Evolutionary conservation across 306 rosid species (phyloP), one percentile per base, ranked within the genome.

Genomic region (Parietaria judaica): DNA sequence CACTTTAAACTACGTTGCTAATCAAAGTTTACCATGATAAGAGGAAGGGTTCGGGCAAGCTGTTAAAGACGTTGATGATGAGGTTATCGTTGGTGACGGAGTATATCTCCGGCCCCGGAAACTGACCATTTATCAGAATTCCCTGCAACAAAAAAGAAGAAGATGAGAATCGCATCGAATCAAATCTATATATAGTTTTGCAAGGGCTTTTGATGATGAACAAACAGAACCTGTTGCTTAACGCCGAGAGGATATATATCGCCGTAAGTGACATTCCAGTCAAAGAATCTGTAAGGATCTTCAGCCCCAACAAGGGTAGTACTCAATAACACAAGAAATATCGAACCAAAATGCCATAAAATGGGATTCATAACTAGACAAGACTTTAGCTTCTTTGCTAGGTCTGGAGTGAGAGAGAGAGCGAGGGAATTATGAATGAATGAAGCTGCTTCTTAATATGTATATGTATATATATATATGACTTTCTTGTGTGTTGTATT

Each of bases 41-140:
- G 37, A 90, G 95, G 72, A 90, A 90, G 7, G 97, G 90, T 46
- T 90, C 94, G 0, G 90, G 81, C 66, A 90, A 75, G 68, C 66
- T 81, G 65, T 90, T 90, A 45, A 74, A 76, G 5, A 90, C 90
- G 58, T 90, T 90, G 53, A 90, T 84, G 64, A 87, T 79, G 71
- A 90, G 69, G 59, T 90, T 90, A 84, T 90, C 90, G 53, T 90
- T 90, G 59, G 97, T 90, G 31, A 87, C 90, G 1, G 90, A 73
- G 9, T 75, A 84, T 9, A 90, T 77, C 31, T 86, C 85, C 0
- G 97, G 97, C 13, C 97, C 97, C 4, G 95, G 97, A 69, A 87
- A 90, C 55, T 84, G 86, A 0, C 97, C 97, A 55, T 90, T 87
- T 8, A 90, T 84, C 3, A 90, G 84, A 78, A 90, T 90, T 0